phyloP scores from a whole-genome alignment of 2,329 filamentous ascomycete genomes.

The Paramyrothecium sp. region DNA sequence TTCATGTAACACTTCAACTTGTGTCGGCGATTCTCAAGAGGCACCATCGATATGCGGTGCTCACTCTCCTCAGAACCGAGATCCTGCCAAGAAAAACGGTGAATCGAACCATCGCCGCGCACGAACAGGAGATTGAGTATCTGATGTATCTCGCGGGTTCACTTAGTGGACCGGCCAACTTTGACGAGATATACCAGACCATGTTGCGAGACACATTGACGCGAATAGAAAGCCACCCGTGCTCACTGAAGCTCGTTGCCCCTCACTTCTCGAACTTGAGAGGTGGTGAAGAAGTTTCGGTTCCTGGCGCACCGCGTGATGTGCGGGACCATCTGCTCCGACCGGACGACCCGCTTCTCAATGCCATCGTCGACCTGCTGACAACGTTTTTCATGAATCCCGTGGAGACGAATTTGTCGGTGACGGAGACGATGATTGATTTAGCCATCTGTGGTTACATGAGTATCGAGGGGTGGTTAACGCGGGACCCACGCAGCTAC shows the following conservation, averaged over 20 bases:
- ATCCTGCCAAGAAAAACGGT: conserved; percentile 51
- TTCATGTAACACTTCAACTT: conserved; percentile 84
- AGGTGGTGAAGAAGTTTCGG: neutral
- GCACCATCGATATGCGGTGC: conserved; percentile 83
- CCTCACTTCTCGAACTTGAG: conserved; percentile 53
- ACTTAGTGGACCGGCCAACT: conserved; percentile 66
- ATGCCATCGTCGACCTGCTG: conserved; percentile 68
- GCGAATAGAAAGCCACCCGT: conserved; percentile 70
- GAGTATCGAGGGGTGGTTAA: conserved; percentile 85
- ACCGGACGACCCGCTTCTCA: conserved; percentile 61
- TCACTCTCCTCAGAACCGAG: conserved; percentile 70
- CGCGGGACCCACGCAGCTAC: conserved; percentile 67
- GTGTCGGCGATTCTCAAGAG: conserved; percentile 82
- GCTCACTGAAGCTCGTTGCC: conserved; percentile 67
- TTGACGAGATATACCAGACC: conserved; percentile 71
- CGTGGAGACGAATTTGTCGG: conserved; percentile 83
- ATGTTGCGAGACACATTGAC: conserved; percentile 70
- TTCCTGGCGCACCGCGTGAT: conserved; percentile 60
- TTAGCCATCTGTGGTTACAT: conserved; percentile 83
- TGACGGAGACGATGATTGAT: conserved; percentile 81
- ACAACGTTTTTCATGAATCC: conserved; percentile 85
- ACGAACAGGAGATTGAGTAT: conserved; percentile 72
- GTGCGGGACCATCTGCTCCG: conserved; percentile 61
- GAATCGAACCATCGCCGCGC: conserved; percentile 68
- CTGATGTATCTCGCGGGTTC: conserved; percentile 67